Base-by-base conservation (phyloP, 139 green algal species). In the Desmodesmus armatus region DNA sequence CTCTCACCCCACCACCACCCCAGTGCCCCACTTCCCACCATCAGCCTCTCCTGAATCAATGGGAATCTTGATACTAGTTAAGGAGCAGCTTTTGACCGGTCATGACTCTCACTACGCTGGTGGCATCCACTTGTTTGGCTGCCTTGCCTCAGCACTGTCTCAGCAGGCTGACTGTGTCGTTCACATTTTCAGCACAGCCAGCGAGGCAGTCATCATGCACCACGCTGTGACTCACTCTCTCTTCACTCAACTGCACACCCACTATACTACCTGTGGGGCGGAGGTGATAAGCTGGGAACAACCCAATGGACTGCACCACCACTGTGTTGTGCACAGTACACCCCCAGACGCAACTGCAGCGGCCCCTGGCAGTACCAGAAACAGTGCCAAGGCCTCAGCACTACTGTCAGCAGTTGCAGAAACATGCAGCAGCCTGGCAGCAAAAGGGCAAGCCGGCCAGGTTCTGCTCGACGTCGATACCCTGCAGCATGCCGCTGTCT, bases 81-180 rank as follows among this genome's bases (percentile, higher is more conserved):
- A 82, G 31, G 37, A 73, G 33, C 76, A 71, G 25, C 6, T 72
- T 3, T 23, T 82, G 5, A 23, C 72, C 2, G 76, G 37, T 29
- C 55, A 82, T 29, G 76, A 82, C 3, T 39, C 76, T 31, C 76
- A 82, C 55, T 82, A 72, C 39, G 76, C 76, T 43, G 76, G 76
- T 21, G 76, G 76, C 5, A 73, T 82, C 23, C 76, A 82, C 37
- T 37, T 82, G 0, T 71, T 58, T 25, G 40, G 19, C 11, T 72
- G 35, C 37, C 76, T 82, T 15, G 76, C 76, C 13, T 5, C 31
- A 47, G 0, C 67, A 51, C 29, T 75, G 49, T 75, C 67, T 19
- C n/a, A 75, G 35, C 35, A 72, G 66, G 33, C 35, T 53, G 31
- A 25, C 55, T 33, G 40, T 27, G 5, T 39, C 17, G 55, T 82